Base-by-base conservation (phyloP, 768 basidiomycete species). In the Floccularia luteovirens region DNA sequence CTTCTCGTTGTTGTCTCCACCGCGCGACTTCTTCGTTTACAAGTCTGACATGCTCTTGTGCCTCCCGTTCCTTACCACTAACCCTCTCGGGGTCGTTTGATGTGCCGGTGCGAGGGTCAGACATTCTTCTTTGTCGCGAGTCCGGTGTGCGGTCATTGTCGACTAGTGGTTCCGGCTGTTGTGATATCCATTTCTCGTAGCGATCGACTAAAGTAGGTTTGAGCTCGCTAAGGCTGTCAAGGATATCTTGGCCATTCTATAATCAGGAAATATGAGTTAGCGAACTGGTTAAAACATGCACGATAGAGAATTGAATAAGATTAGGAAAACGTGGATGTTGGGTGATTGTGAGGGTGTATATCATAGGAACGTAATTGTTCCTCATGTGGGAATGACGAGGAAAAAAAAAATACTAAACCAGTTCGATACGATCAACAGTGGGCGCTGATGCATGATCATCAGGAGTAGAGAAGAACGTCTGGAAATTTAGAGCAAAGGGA, bases 211-310 rank as follows among this genome's bases (percentile, higher is more conserved):
- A 69, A 3, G 62, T 50, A 6, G 75, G 73, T 43, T 87, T 88
- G 39, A 90, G 65, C 19, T 74, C 68, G 35, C 75, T 65, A 23
- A 90, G 73, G 46, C 67, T 69, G 43, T 75, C 70, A 32, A 90
- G 70, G 37, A 89, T 83, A 41, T 84, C 74, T 52, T 85, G 77
- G 13, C 85, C 85, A 40, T 86, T 82, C 82, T 86, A 57, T 47
- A 43, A 33, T 37, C 22, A 42, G n/a, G 32, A 25, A 31, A 23
- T 17, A 41, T 35, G 21, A n/a, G 23, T 41, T 5, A 41, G n/a
- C 10, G 6, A n/a, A 16, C 6, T n/a, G 27, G 20, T 20, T 25
- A 30, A 19, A 22, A 28, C 22, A 25, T 19, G 27, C 36, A 35
- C 22, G 34, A 25, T 10, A 5, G 11, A 2, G 14, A 24, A 5